These are phyloP conservation scores for Penicillium bialowiezense DNA, from an alignment of 495 filamentous ascomycete genomes.

Conservation along the genomic window DNA sequence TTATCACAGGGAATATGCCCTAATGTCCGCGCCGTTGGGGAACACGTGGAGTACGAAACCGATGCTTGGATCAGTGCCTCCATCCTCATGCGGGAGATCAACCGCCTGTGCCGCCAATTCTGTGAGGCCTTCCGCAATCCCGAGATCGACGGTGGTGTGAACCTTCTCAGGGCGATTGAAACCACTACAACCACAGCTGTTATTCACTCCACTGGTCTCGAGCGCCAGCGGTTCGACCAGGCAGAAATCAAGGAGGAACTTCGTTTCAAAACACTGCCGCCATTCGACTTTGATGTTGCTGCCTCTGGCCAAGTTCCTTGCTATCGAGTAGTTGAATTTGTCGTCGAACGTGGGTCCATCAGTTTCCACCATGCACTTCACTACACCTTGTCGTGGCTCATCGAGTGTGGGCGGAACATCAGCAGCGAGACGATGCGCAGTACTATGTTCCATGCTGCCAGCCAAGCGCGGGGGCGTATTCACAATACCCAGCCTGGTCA, in stretches of 20 bases:
- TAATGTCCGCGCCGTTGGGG: constrained; percentile 84
- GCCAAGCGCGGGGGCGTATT: constrained; percentile 34
- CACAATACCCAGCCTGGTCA: constrained; percentile 12
- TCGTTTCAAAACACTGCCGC: constrained; percentile 70
- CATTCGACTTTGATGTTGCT: constrained; percentile 75
- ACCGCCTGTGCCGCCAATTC: constrained; percentile 83
- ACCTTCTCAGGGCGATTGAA: constrained; percentile 70
- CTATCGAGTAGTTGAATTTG: constrained; percentile 74
- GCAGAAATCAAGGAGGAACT: constrained; percentile 84
- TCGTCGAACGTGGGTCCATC: constrained; percentile 82
- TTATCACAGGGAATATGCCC: constrained; percentile 96
- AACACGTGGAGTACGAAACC: constrained; percentile 97
- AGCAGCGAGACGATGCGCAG: constrained; percentile 58
- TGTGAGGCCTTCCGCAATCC: constrained; percentile 77
- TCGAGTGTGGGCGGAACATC: constrained; percentile 84
- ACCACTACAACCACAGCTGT: constrained; percentile 74
- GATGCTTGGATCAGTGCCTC: constrained; percentile 97
- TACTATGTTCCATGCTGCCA: constrained; percentile 57
- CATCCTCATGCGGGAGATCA: constrained; percentile 91
- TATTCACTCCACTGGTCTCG: constrained; percentile 81
- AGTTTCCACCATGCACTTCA: constrained; percentile 98
- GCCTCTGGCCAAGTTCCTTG: constrained; percentile 35
- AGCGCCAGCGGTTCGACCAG: constrained; percentile 80
- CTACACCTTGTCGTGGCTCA: constrained; percentile 95
- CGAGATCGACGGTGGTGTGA: constrained; percentile 53